These are phyloP conservation scores for Candida pseudofarinosa DNA, from an alignment of 805 yeast genomes.

Conservation along the genomic window DNA sequence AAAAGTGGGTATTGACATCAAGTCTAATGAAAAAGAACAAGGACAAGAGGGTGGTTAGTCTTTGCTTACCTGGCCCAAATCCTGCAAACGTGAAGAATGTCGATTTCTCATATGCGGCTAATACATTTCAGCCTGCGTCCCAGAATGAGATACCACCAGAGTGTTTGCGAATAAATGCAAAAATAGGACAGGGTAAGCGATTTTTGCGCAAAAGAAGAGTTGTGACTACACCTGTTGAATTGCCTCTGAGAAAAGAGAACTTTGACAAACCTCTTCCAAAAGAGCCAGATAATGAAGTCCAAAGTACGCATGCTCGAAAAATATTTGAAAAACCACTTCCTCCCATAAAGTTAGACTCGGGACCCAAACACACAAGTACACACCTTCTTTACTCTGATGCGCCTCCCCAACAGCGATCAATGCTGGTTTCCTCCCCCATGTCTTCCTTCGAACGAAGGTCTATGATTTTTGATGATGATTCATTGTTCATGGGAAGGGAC, in stretches of 20 bases:
- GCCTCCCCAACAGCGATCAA: neutral
- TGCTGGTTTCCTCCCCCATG: neutral
- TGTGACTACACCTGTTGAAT: slow-evolving; percentile 19
- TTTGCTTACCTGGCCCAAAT: slow-evolving; percentile 21
- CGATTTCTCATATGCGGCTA: slow-evolving; percentile 26
- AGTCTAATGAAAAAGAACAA: neutral
- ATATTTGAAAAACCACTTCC: neutral
- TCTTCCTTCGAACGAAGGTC: neutral
- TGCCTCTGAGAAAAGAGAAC: neutral
- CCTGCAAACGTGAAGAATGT: slow-evolving; percentile 18
- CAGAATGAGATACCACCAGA: slow-evolving; percentile 26
- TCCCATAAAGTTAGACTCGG: neutral
- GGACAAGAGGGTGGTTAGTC: slow-evolving; percentile 14
- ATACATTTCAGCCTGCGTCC: slow-evolving; percentile 24
- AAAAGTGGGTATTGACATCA: neutral
- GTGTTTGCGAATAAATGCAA: slow-evolving; percentile 19
- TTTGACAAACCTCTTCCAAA: neutral
- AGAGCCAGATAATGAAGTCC: neutral
- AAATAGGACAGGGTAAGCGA: slow-evolving; percentile 18
- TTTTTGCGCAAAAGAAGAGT: slow-evolving; percentile 14
- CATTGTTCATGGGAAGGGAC: neutral
- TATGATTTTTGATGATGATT: neutral
- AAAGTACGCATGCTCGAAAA: neutral
- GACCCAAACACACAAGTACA: neutral
- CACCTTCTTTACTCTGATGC: neutral